Conservation (phyloP, 208 protist species). For the Leishmania aethiopica region DNA sequence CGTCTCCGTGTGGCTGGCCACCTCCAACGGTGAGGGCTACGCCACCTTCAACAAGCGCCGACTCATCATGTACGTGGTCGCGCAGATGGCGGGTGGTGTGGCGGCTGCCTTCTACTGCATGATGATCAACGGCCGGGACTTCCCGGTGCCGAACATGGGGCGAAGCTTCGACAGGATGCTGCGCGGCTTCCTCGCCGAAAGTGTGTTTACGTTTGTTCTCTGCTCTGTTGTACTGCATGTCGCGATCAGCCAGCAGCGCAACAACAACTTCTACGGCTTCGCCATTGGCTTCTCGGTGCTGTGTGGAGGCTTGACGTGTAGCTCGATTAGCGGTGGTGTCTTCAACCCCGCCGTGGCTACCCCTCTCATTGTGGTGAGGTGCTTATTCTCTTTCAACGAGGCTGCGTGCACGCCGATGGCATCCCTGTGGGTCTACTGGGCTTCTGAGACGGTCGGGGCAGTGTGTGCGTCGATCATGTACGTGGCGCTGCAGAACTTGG, state of each 20-base stretch:
- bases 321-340: slow-evolving; percentile 66
- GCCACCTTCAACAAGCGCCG: slow-evolving; percentile 58
- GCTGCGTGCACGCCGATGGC: slow-evolving; percentile 56
- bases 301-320: slow-evolving; percentile 59
- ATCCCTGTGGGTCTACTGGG: slow-evolving; percentile 73
- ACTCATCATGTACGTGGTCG: slow-evolving; percentile 69
- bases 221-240: slow-evolving; percentile 82
- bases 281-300: slow-evolving; percentile 79
- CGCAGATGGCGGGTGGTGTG: slow-evolving; percentile 70
- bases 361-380: slow-evolving; percentile 68
- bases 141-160: slow-evolving; percentile 71
- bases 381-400: slow-evolving; percentile 55
- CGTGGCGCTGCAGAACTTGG: slow-evolving; percentile 61
- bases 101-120: slow-evolving; percentile 67
- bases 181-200: slow-evolving; percentile 76
- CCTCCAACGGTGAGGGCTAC: slow-evolving; percentile 34
- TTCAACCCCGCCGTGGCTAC: slow-evolving; percentile 80
- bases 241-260: slow-evolving; percentile 60
- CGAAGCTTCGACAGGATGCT: slow-evolving; percentile 61
- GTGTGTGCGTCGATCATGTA: slow-evolving; percentile 76
- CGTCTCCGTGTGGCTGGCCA: slow-evolving; percentile 77
- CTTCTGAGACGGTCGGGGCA: slow-evolving; percentile 67
- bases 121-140: slow-evolving; percentile 62
- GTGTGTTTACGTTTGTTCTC: slow-evolving; percentile 80
- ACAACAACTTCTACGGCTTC: slow-evolving; percentile 85